These are phyloP conservation scores for Myochromella boudieri DNA, from an alignment of 768 basidiomycete species.

Conservation along the genomic window DNA sequence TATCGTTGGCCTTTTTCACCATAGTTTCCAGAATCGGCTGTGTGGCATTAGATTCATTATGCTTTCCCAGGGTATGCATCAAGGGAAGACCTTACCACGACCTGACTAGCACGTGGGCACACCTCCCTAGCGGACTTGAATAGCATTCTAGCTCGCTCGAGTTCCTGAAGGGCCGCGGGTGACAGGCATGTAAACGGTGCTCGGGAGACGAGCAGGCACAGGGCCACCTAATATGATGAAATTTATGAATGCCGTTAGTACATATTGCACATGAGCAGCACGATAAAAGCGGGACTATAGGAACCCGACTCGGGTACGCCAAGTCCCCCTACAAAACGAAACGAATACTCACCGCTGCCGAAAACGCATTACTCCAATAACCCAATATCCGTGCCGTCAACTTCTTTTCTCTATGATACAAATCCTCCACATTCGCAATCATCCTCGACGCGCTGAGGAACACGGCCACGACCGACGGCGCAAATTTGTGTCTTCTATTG, in stretches of 20 bases:
- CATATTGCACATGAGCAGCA: neutral
- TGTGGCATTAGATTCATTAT: constrained; percentile 2
- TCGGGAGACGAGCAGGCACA: constrained; percentile 56
- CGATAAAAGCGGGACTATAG: neutral
- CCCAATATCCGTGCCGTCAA: constrained; percentile 53
- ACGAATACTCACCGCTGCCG: constrained; percentile 43
- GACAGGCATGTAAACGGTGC: constrained; percentile 67
- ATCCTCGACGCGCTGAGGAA: constrained; percentile 64
- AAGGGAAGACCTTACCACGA: constrained; percentile 35
- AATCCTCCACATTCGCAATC: constrained; percentile 57
- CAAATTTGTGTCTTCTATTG: constrained; percentile 61
- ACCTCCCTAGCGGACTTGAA: constrained; percentile 45
- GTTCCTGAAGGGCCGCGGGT: constrained; percentile 61
- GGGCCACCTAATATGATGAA: constrained; percentile 39
- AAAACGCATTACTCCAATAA: constrained; percentile 56
- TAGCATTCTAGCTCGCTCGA: constrained; percentile 46
- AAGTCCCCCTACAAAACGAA: neutral
- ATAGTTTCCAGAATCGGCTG: constrained; percentile 50
- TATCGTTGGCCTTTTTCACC: constrained; percentile 51
- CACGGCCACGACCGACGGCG: constrained; percentile 69
- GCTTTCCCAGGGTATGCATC: constrained; percentile 7
- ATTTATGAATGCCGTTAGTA: neutral
- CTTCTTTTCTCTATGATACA: constrained; percentile 59
- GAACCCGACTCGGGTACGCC: neutral
- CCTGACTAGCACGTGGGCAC: constrained; percentile 45